Evolutionary conservation across 352 stramenopile genomes (phyloP).

Genomic region (Phytophthora sansomeana): DNA sequence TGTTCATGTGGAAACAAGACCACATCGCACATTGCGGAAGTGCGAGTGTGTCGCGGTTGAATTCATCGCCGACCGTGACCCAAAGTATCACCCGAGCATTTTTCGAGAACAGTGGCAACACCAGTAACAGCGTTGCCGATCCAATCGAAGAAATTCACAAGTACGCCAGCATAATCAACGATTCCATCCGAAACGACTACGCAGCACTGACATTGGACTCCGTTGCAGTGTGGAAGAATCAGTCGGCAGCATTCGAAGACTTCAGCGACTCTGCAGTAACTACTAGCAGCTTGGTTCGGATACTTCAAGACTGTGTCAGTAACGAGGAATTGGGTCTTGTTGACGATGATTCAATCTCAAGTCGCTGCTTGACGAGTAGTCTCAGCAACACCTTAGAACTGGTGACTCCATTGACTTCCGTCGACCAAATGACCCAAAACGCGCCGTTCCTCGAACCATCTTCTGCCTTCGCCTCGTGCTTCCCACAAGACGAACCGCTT

Average conservation of each 20-base stretch:
- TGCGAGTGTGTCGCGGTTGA: neutral
- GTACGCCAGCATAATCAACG: constrained; percentile 41
- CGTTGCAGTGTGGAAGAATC: constrained; percentile 40
- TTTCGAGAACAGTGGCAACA: constrained; percentile 44
- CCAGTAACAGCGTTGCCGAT: constrained; percentile 29
- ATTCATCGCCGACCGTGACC: constrained; percentile 18
- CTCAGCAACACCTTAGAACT: constrained; percentile 21
- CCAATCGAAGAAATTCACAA: constrained; percentile 38
- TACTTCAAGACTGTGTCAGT: constrained; percentile 38
- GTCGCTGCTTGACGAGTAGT: constrained; percentile 29
- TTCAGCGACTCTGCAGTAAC: constrained; percentile 27
- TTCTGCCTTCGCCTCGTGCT: constrained; percentile 32
- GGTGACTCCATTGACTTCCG: constrained; percentile 15
- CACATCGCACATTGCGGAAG: constrained; percentile 30
- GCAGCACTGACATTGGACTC: constrained; percentile 27
- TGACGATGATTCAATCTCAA: constrained; percentile 27
- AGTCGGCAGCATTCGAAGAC: constrained; percentile 31
- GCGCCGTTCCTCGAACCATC: constrained; percentile 29
- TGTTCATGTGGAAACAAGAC: constrained; percentile 58
- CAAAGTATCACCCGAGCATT: constrained; percentile 32
- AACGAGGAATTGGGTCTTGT: constrained; percentile 1
- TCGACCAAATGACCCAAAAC: constrained; percentile 23
- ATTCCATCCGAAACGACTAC: constrained; percentile 45
- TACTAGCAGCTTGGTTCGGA: constrained; percentile 40
- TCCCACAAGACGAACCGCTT: constrained; percentile 16